Percentiles rank a stretch among this genome's conserved stretches.
Conservation (phyloP, 2,329 filamentous ascomycete genomes). For the Alternaria conjuncta region DNA sequence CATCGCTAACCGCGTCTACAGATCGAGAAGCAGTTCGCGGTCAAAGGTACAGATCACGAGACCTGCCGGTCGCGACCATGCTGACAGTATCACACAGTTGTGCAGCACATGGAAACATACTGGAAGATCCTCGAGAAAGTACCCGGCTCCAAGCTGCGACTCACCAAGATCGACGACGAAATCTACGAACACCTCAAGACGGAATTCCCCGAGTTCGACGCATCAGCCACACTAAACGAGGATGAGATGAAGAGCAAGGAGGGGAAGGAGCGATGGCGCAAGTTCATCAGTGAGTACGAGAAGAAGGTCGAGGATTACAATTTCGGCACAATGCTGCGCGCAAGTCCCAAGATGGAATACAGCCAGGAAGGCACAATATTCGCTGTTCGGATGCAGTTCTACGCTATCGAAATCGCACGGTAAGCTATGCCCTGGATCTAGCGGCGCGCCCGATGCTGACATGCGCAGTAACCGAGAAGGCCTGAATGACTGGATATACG, state of each 20-base stretch:
- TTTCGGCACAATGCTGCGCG: constrained; percentile 92
- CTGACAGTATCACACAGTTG: constrained; percentile 60
- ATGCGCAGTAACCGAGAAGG: constrained; percentile 74
- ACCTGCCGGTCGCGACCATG: not conserved
- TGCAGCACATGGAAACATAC: constrained; percentile 96
- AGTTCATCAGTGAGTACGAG: constrained; percentile 92
- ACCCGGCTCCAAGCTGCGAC: constrained; percentile 82
- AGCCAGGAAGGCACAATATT: constrained; percentile 91
- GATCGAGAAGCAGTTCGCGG: constrained; percentile 99
- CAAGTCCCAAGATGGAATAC: constrained; percentile 81
- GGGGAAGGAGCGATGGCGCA: constrained; percentile 93
- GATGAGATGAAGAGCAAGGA: constrained; percentile 97
- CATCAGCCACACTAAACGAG: constrained; percentile 80
- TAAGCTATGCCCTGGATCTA: constrained; percentile 45
- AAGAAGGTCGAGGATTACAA: constrained; percentile 97
- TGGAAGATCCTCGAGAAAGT: constrained; percentile 94
- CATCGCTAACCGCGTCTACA: constrained; percentile 50
- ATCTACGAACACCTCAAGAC: constrained; percentile 87
- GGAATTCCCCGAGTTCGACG: constrained; percentile 93
- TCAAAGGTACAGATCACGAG: constrained; percentile 71
- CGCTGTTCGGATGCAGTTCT: constrained; percentile 82
- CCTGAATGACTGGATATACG: constrained; percentile 96
- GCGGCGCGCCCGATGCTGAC: constrained; percentile 21
- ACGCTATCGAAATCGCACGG: constrained; percentile 77
- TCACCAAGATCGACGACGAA: constrained; percentile 94